phyloP scores from a whole-genome alignment of 208 protist genomes.

The Trypanosoma congolense region DNA sequence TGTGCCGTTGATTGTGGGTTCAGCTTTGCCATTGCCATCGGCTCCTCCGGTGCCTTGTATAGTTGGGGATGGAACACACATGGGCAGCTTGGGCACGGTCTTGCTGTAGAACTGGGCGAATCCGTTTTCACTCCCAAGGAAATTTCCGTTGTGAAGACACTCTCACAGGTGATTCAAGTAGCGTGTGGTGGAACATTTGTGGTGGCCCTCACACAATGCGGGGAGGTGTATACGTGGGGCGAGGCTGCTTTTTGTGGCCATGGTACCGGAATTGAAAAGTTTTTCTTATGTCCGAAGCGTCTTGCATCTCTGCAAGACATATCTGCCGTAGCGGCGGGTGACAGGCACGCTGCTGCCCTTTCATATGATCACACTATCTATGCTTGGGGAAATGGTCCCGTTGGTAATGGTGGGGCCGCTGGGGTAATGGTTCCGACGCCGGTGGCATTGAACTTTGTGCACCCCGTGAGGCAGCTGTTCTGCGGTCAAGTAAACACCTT shows the following conservation, averaged over 20 bases:
- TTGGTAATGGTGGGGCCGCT: slow-evolving; percentile 24
- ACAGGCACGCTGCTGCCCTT: slow-evolving; percentile 60
- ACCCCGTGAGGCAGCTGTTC: slow-evolving; percentile 45
- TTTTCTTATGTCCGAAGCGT: slow-evolving; percentile 17
- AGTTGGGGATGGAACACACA: slow-evolving; percentile 72
- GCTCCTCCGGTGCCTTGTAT: slow-evolving; percentile 29
- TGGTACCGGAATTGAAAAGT: not conserved
- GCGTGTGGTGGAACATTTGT: slow-evolving; percentile 74
- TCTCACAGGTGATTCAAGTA: slow-evolving; percentile 41
- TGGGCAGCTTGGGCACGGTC: slow-evolving; percentile 31
- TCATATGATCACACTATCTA: slow-evolving; percentile 45
- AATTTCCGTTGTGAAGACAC: slow-evolving; percentile 26
- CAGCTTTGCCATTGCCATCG: slow-evolving; percentile 60
- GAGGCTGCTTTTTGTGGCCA: slow-evolving; percentile 56
- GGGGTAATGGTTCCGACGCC: slow-evolving; percentile 23
- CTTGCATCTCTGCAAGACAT: slow-evolving; percentile 32
- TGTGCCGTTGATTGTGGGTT: slow-evolving; percentile 43
- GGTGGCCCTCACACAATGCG: slow-evolving; percentile 44
- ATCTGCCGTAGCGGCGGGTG: slow-evolving; percentile 47
- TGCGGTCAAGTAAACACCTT: slow-evolving; percentile 66
- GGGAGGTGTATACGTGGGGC: slow-evolving; percentile 57
- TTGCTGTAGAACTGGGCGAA: slow-evolving; percentile 3
- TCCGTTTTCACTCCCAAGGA: slow-evolving; percentile 36
- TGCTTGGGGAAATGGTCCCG: slow-evolving; percentile 51
- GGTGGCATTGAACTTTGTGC: slow-evolving; percentile 40